Percentiles rank a stretch among this genome's conserved stretches.
These are phyloP conservation scores for Obba rivulosa DNA, from an alignment of 768 basidiomycete genomes.

Conservation along the genomic window DNA sequence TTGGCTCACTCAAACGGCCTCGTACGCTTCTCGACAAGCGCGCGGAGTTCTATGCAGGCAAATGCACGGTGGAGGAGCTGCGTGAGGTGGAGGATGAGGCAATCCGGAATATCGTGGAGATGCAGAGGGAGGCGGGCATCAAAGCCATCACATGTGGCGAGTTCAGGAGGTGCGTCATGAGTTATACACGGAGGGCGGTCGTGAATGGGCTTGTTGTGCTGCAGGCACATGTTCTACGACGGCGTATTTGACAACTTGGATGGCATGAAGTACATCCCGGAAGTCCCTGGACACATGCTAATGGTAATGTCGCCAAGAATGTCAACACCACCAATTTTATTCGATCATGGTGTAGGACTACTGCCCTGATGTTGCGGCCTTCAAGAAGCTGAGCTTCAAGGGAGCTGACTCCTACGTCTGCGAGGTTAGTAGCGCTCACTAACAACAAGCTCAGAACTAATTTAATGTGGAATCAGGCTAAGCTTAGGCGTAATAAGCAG, in stretches of 20 bases:
- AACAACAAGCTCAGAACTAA: neutral
- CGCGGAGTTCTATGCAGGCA: slow-evolving; percentile 34
- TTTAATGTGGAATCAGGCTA: slow-evolving; percentile 36
- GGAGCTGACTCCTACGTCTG: slow-evolving; percentile 25
- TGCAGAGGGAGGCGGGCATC: slow-evolving; percentile 52
- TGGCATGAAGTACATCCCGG: slow-evolving; percentile 52
- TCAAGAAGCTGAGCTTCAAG: slow-evolving; percentile 28
- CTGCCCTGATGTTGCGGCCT: slow-evolving; percentile 29
- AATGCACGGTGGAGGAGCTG: slow-evolving; percentile 40
- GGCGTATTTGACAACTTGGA: slow-evolving; percentile 64
- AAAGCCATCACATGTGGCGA: slow-evolving; percentile 64
- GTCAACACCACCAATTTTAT: neutral
- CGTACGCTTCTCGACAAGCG: slow-evolving; percentile 43
- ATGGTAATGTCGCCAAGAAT: slow-evolving; percentile 31
- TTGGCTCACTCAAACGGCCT: slow-evolving; percentile 59
- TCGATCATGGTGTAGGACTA: slow-evolving; percentile 21
- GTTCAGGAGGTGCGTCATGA: slow-evolving; percentile 25
- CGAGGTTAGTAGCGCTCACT: slow-evolving; percentile 14
- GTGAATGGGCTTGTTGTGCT: neutral
- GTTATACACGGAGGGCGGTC: neutral
- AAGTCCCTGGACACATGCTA: slow-evolving; percentile 17
- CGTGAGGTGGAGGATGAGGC: slow-evolving; percentile 45
- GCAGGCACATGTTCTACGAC: slow-evolving; percentile 54
- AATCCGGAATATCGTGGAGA: slow-evolving; percentile 44
- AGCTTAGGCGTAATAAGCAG: slow-evolving; percentile 55